Evolutionary conservation across 352 stramenopile genomes (phyloP), one percentile per base, ranked within the genome.

Genomic region (Phytophthora megakarya): DNA sequence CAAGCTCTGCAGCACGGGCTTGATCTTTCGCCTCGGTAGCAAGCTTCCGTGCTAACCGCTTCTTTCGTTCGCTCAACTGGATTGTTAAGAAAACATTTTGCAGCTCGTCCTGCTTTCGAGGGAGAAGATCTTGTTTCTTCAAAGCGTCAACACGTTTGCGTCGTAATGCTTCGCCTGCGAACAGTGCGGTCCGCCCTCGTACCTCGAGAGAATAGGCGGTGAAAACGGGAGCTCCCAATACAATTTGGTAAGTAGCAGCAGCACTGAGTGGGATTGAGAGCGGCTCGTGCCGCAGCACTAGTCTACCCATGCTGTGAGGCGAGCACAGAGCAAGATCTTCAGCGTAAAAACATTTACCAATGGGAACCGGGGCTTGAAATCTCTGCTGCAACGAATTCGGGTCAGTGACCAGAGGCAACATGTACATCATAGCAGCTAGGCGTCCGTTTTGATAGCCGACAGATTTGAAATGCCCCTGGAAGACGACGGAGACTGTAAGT

Each of bases 391-490:
- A 33, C 8, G 50, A 60, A 26, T 8, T 54, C 11, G 21, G 3
- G 32, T 64, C 51, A 7, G 53, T 56, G 15, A 50, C 39, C 9
- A 61, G 53, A 37, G 78, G 81, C 4, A 89, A 33, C 26, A 86
- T 77, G 52, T 95, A 93, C 33, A 95, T 68, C 78, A 92, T 89
- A 11, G 69, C 84, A n/a, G 84, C 78, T 21, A 95, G 66, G 1
- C 84, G 73, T 19, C 86, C 86, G 30, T 90, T 88, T 52, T 95
- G 76, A 56, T 95, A 92, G 0, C 82, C 81, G 5, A 80, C 58
- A 0, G 76, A 80, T 19, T 77, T 79, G 72, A 95, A 95, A 58
- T 89, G 80, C 1, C 83, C 85, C 45, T 91, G 84, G 19, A 92
- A 92, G 9, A 89, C 75, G 10, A 91, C 69, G 1, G 84, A 90